A percentile compares a stretch with the other conserved stretches of the same genome.
Evolutionary conservation across 2,329 filamentous ascomycete species (phyloP).

Genomic region (Stachybotrys chartarum): DNA sequence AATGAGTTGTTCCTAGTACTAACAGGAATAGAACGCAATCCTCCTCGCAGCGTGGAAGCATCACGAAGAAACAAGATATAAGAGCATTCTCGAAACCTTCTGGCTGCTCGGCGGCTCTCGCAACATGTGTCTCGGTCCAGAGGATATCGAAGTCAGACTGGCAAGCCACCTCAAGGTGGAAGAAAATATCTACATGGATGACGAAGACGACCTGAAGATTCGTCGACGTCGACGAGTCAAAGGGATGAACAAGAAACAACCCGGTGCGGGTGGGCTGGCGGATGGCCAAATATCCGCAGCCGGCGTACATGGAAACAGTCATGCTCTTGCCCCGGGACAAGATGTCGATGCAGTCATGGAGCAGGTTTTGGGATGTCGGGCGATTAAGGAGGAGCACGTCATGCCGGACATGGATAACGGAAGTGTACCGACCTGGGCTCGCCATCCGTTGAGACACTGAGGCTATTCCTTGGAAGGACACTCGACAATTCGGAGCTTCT

Average conservation of each 20-base stretch:
- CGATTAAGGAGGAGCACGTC: conserved; percentile 18
- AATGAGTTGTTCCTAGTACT: conserved; percentile 1
- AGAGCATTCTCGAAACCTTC: conserved; percentile 34
- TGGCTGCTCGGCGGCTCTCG: conserved; percentile 41
- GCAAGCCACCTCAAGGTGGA: conserved; percentile 34
- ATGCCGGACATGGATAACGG: conserved; percentile 16
- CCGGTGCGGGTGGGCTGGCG: not conserved
- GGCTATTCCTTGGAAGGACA: not conserved
- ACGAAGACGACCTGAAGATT: conserved; percentile 25
- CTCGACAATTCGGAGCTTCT: not conserved
- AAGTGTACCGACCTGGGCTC: conserved; percentile 20
- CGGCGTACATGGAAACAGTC: not conserved
- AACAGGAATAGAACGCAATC: conserved; percentile 27
- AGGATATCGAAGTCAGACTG: conserved; percentile 42
- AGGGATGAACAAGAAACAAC: conserved; percentile 21
- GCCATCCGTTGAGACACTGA: conserved; percentile 9
- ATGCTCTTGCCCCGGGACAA: not conserved
- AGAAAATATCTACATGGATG: conserved; percentile 31
- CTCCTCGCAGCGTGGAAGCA: conserved; percentile 31
- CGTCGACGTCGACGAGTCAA: conserved; percentile 32
- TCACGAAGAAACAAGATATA: conserved; percentile 36
- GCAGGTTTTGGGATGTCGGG: conserved; percentile 18
- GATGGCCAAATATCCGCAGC: not conserved
- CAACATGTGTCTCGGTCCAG: conserved; percentile 40
- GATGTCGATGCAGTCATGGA: conserved; percentile 23